Conservation (phyloP, 345 rosid genomes). For the Rhodamnia rubescens region DNA sequence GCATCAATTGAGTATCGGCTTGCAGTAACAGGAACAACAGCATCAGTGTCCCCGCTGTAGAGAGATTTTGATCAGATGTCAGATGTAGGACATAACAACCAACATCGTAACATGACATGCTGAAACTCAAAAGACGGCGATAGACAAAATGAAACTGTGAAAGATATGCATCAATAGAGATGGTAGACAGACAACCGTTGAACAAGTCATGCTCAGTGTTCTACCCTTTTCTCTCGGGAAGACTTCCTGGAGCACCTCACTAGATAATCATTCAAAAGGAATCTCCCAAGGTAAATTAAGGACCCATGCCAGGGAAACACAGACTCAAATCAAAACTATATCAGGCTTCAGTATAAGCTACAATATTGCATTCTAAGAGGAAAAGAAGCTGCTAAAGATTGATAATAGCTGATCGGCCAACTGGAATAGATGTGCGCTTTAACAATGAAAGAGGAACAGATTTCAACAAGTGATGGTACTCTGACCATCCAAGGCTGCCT, state of each 20-base stretch:
- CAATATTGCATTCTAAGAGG: neutral
- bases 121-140: neutral
- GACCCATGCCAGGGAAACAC: neutral
- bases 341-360: neutral
- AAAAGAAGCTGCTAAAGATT: neutral
- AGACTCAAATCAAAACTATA: neutral
- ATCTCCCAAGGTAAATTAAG: neutral
- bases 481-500: neutral
- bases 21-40: slow-evolving; percentile 82
- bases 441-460: neutral
- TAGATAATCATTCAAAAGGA: neutral
- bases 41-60: slow-evolving; percentile 87
- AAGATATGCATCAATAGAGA: neutral
- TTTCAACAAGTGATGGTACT: neutral
- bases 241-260: neutral
- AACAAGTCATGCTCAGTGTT: neutral
- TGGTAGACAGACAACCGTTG: neutral
- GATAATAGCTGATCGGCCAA: neutral
- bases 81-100: neutral
- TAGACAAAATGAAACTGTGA: neutral
- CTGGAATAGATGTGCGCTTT: neutral
- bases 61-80: slow-evolving; percentile 4
- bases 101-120: neutral
- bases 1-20: slow-evolving; percentile 84
- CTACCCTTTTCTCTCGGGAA: neutral